These are phyloP conservation scores for Glebionis coronaria DNA, from an alignment of 129 eudicot species.

Conservation along the genomic window DNA sequence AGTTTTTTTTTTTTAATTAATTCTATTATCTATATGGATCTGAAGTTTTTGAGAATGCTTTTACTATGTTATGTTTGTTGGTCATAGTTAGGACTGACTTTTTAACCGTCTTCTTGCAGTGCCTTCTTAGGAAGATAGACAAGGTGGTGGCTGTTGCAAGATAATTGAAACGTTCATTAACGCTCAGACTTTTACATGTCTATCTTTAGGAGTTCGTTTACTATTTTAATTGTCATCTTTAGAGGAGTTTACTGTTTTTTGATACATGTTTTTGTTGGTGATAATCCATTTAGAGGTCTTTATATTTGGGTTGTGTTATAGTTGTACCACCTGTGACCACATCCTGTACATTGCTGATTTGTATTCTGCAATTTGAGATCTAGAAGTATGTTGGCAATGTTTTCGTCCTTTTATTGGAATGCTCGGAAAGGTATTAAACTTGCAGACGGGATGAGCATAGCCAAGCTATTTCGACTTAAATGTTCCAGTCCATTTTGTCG, in stretches of 20 bases:
- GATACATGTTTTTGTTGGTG: not conserved
- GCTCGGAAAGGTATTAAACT: not conserved
- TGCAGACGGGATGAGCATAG: too few species aligned
- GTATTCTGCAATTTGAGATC: not conserved
- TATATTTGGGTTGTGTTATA: constrained; percentile 6
- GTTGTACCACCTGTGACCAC: not conserved
- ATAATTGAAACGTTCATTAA: not conserved
- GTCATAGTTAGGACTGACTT: not conserved
- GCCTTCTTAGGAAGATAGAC: constrained; percentile 22
- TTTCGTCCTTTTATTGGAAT: not conserved
- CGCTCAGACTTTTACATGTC: not conserved
- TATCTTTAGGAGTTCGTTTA: not conserved
- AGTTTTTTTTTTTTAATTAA: not conserved
- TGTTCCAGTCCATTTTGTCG: too few species aligned
- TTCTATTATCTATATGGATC: too few species aligned
- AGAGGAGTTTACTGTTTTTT: not conserved
- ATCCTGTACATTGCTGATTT: not conserved
- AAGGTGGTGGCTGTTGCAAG: constrained; percentile 1
- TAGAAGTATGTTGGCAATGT: not conserved
- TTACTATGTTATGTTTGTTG: too few species aligned
- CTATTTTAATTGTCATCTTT: not conserved
- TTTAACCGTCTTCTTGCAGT: constrained; percentile 15
- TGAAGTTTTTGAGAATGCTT: too few species aligned
- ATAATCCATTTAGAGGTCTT: not conserved
- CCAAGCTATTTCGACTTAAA: too few species aligned